These are phyloP conservation scores for Fraxinus cuspidata DNA, from an alignment of 257 asterid genomes.

Conservation along the genomic window DNA sequence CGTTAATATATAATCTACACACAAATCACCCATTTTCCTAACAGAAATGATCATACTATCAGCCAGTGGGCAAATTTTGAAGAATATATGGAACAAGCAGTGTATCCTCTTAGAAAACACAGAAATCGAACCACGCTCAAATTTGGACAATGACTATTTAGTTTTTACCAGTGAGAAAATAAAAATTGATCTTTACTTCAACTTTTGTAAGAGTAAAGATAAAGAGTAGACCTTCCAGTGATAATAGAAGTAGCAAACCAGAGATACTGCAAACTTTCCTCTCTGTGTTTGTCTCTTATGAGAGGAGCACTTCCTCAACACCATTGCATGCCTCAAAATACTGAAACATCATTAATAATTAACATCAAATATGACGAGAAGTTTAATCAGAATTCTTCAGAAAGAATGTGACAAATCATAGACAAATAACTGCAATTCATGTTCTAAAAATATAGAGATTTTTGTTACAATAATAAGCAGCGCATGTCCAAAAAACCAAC, in stretches of 20 bases:
- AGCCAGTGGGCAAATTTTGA: constrained; percentile 4
- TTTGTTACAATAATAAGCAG: not conserved
- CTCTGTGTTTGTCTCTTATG: constrained; percentile 73
- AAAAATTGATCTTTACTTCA: not conserved
- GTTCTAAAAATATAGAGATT: not conserved
- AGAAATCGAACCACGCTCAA: not conserved
- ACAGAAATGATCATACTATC: not conserved
- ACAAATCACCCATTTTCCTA: too few species aligned
- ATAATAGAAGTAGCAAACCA: not conserved
- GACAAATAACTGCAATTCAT: not conserved
- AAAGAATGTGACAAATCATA: not conserved
- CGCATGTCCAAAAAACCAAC: not conserved
- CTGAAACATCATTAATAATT: constrained; percentile 39
- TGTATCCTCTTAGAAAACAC: constrained; percentile 2
- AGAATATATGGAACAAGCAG: not conserved
- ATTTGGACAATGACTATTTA: not conserved
- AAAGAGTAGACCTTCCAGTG: not conserved
- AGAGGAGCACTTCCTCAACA: constrained; percentile 84
- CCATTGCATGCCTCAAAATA: constrained; percentile 93
- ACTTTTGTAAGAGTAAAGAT: not conserved
- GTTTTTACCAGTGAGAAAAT: constrained; percentile 4
- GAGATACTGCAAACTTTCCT: constrained; percentile 73
- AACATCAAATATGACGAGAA: constrained; percentile 17
- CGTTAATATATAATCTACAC: too few species aligned
- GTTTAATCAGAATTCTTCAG: not conserved